These are phyloP conservation scores for Acorus gramineus DNA, from an alignment of 106 monocot genomes.

Conservation along the genomic window DNA sequence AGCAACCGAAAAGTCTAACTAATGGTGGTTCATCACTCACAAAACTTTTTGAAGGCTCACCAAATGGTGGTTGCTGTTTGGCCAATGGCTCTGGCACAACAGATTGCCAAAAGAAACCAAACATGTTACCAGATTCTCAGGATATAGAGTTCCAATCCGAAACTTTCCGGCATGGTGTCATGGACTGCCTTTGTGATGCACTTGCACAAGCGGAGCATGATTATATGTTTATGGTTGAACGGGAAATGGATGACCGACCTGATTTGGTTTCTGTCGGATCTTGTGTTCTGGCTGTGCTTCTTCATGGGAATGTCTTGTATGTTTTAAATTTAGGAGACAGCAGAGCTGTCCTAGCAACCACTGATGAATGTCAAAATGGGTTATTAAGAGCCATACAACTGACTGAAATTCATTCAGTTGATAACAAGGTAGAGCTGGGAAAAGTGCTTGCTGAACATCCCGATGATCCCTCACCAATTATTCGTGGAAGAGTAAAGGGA, in stretches of 20 bases:
- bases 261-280: slow-evolving; percentile 83
- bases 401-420: slow-evolving; percentile 59
- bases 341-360: slow-evolving; percentile 71
- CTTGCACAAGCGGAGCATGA: slow-evolving; percentile 76
- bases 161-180: slow-evolving; percentile 35
- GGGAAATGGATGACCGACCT: slow-evolving; percentile 74
- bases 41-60: slow-evolving; percentile 1
- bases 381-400: slow-evolving; percentile 48
- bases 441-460: slow-evolving; percentile 59
- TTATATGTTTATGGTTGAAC: slow-evolving; percentile 64
- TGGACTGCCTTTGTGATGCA: slow-evolving; percentile 45
- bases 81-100: slow-evolving; percentile 11
- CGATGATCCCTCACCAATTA: slow-evolving; percentile 49
- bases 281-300: slow-evolving; percentile 60
- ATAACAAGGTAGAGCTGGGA: slow-evolving; percentile 41
- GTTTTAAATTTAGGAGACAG: slow-evolving; percentile 78
- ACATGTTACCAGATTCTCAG: not conserved
- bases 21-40: not conserved
- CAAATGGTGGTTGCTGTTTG: slow-evolving; percentile 7
- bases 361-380: slow-evolving; percentile 2
- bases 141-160: slow-evolving; percentile 13
- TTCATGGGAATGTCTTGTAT: slow-evolving; percentile 57
- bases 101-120: slow-evolving; percentile 12
- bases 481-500: slow-evolving; percentile 60
- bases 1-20: slow-evolving; percentile 10